A percentile compares a stretch with the other conserved stretches of the same genome.
phyloP scores from a whole-genome alignment of 805 yeast species.

The Suhomyces sp. region DNA sequence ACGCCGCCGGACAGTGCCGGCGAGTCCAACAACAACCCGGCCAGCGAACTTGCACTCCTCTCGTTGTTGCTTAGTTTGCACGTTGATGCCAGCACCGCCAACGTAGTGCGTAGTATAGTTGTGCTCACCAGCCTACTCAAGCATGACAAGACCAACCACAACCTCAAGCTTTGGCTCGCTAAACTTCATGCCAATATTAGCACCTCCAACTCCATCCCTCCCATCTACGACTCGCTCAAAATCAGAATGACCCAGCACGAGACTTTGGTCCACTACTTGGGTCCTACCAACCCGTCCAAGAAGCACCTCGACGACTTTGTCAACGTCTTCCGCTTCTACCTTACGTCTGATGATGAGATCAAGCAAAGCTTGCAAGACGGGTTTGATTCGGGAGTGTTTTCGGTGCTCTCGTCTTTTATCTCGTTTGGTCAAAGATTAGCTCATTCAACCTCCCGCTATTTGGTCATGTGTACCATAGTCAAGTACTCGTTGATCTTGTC shows the following conservation, averaged over 20 bases:
- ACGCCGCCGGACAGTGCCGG: constrained; percentile 26
- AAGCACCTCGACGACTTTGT: constrained; percentile 21
- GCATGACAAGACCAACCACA: constrained; percentile 70
- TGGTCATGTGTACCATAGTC: constrained; percentile 31
- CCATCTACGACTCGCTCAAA: constrained; percentile 52
- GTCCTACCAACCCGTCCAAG: constrained; percentile 35
- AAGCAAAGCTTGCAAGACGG: constrained; percentile 49
- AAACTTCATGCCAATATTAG: constrained; percentile 61
- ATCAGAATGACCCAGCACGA: constrained; percentile 79
- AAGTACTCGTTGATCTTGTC: constrained; percentile 32
- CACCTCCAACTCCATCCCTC: constrained; percentile 45
- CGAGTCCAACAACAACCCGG: constrained; percentile 66
- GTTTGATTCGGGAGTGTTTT: constrained; percentile 57
- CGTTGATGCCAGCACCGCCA: constrained; percentile 20
- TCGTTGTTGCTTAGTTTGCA: constrained; percentile 35
- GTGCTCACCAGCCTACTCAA: constrained; percentile 56
- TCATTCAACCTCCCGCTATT: constrained; percentile 48
- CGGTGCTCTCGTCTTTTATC: constrained; percentile 65
- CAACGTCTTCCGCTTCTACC: constrained; percentile 47
- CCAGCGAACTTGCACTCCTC: constrained; percentile 62
- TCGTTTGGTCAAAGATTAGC: constrained; percentile 54
- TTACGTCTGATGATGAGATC: constrained; percentile 51
- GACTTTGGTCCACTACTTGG: constrained; percentile 50
- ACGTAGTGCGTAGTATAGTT: constrained; percentile 39
- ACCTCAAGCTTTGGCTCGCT: constrained; percentile 67